Percentiles rank a stretch among this genome's conserved stretches.
These are phyloP conservation scores for Carex kokanica DNA, from an alignment of 176 grass and related monocot species.

Conservation along the genomic window DNA sequence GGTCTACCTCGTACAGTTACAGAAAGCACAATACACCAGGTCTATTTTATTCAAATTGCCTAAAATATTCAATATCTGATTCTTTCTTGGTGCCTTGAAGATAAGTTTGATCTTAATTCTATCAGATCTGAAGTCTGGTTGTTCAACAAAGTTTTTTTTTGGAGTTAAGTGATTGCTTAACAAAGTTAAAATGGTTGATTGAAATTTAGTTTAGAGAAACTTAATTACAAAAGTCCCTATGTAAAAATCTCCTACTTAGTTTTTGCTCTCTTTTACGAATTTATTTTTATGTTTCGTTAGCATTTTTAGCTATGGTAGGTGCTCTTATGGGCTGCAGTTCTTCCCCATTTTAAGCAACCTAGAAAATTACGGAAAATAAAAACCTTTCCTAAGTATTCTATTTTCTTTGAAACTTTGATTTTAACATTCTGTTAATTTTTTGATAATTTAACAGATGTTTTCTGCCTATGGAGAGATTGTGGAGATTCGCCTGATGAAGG, in stretches of 20 bases:
- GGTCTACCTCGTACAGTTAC: conserved; percentile 57
- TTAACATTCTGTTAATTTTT: background rate
- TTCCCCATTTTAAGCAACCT: background rate
- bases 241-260: background rate
- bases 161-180: background rate
- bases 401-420: background rate
- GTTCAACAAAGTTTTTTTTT: background rate
- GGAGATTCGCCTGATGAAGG: conserved; percentile 60
- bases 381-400: background rate
- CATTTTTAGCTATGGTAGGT: background rate
- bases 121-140: background rate
- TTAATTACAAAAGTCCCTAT: background rate
- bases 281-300: background rate
- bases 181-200: background rate
- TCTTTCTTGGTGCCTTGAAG: background rate
- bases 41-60: conserved; percentile 14
- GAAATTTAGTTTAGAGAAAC: background rate
- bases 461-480: conserved; percentile 65
- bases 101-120: background rate
- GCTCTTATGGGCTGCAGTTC: background rate
- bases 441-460: conserved; percentile 54
- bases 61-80: background rate
- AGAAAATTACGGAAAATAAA: background rate
- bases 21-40: conserved; percentile 56
- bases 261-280: background rate